These are phyloP conservation scores for Suaeda aralocaspica DNA, from an alignment of 148 eudicot species.

Conservation along the genomic window DNA sequence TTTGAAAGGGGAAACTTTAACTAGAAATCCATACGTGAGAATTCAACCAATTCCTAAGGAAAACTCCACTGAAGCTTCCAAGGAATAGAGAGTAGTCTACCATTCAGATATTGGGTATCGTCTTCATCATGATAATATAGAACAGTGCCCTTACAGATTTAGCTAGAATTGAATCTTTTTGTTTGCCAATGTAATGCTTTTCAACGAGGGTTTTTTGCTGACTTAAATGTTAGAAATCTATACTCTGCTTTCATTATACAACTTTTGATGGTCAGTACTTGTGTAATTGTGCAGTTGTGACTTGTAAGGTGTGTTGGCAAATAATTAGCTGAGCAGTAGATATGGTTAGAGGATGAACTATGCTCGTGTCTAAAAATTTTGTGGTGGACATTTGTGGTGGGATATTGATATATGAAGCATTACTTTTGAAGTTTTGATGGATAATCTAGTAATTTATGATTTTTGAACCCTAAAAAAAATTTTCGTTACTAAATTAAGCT, in stretches of 20 bases:
- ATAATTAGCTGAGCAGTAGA: not conserved
- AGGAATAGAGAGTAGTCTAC: slow-evolving; percentile 28
- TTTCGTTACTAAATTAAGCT: too few species aligned
- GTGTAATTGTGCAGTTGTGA: not conserved
- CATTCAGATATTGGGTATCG: not conserved
- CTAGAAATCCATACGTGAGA: slow-evolving; percentile 71
- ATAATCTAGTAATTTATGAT: too few species aligned
- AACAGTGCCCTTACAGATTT: not conserved
- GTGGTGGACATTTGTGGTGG: too few species aligned
- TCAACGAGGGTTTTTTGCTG: not conserved
- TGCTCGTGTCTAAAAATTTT: too few species aligned
- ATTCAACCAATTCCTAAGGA: slow-evolving; percentile 55
- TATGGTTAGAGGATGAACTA: not conserved
- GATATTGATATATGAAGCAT: too few species aligned
- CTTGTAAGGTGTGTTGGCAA: not conserved
- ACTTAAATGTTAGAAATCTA: not conserved
- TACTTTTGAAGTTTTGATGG: too few species aligned
- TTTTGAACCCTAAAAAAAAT: too few species aligned
- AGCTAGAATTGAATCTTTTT: not conserved
- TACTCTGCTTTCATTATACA: not conserved
- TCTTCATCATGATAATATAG: not conserved
- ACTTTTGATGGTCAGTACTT: not conserved
- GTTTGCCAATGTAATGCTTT: not conserved
- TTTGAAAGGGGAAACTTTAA: slow-evolving; percentile 84
- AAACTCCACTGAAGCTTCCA: slow-evolving; percentile 28